Conservation (phyloP, 2,329 filamentous ascomycete genomes). For the Arthroderma uncinatum region DNA sequence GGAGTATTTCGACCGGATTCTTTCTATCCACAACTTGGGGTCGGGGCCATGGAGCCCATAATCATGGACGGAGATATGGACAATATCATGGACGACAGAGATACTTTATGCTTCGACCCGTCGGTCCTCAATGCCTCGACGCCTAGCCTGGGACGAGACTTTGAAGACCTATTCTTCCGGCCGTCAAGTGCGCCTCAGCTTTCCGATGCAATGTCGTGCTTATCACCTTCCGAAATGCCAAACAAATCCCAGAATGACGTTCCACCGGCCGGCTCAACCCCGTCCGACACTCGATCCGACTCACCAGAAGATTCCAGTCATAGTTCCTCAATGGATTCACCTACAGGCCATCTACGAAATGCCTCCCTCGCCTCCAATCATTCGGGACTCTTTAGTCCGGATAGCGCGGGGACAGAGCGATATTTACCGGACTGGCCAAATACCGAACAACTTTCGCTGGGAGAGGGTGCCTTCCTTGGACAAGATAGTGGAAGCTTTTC, state of each 20-base stretch:
- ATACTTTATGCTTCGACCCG: conserved; percentile 32
- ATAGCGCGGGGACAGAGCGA: conserved; percentile 14
- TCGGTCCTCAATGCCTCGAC: conserved; percentile 24
- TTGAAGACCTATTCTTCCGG: conserved; percentile 13
- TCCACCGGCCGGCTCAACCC: conserved; percentile 20
- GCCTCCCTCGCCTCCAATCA: conserved; percentile 32
- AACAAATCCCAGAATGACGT: conserved; percentile 4
- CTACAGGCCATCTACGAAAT: conserved; percentile 31
- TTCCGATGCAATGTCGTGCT: conserved; percentile 11
- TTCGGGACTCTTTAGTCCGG: conserved; percentile 26
- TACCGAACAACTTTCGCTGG: conserved; percentile 26
- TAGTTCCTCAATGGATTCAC: conserved; percentile 35
- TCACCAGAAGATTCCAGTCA: conserved; percentile 35
- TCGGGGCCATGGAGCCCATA: conserved; percentile 28
- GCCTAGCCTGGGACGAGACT: conserved; percentile 6
- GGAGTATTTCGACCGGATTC: neutral
- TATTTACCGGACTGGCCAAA: conserved; percentile 31
- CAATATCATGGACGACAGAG: conserved; percentile 29
- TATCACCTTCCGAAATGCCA: conserved; percentile 11
- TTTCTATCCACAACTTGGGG: neutral
- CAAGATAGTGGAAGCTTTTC: conserved; percentile 27
- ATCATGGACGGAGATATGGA: conserved; percentile 36
- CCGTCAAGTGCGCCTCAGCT: conserved; percentile 9
- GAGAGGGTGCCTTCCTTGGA: conserved; percentile 32
- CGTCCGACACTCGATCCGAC: conserved; percentile 34